Base-by-base conservation (phyloP, 1,284 basidiomycete species). In the Microbotryum scabiosae region DNA sequence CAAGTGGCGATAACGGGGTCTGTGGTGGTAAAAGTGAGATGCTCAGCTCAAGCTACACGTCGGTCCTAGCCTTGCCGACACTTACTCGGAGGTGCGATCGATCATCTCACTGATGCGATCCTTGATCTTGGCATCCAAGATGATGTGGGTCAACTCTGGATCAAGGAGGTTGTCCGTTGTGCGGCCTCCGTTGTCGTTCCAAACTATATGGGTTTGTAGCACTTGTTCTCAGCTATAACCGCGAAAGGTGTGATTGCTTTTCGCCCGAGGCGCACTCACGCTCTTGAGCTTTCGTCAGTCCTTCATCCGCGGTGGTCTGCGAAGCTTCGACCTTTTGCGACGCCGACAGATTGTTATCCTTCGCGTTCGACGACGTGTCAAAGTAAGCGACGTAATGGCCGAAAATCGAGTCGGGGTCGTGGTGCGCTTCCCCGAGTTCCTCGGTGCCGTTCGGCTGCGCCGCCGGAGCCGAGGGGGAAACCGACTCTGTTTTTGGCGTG, bases 131-230 rank as follows among this genome's bases (percentile, higher is more conserved):
- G 59, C 55, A 21, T 48, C 41, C 61, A 91, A 74, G 47, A 94
- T 78, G 47, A 94, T 77, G 73, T 94, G 91, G 0, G 91, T 93
- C 41, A 94, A 77, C 70, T 85, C 87, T 8, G 84, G 80, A 56
- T 93, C 83, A 56, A 82, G 75, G 3, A 94, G 76, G 59, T 81
- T 81, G 5, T 80, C 61, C 0, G 73, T 82, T 20, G 90, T 71
- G 53, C 77, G 80, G 1, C 90, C 91, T 43, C 90, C 90, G 66
- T 88, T 82, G 3, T 81, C 77, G 12, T 68, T 74, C 56, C 94
- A 84, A 16, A 79, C 72, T 59, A 51, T 5, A 5, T n/a, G 5
- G n/a, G 28, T 50, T 10, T 7, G 7, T 30, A 30, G 2, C 8
- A 30, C 30, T n/a, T 55, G 30, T 59, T 63, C 21, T 25, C 18